Evolutionary conservation across 352 stramenopile genomes (phyloP), one percentile per base, ranked within the genome.

Genomic region (Globisporangium emineosum): DNA sequence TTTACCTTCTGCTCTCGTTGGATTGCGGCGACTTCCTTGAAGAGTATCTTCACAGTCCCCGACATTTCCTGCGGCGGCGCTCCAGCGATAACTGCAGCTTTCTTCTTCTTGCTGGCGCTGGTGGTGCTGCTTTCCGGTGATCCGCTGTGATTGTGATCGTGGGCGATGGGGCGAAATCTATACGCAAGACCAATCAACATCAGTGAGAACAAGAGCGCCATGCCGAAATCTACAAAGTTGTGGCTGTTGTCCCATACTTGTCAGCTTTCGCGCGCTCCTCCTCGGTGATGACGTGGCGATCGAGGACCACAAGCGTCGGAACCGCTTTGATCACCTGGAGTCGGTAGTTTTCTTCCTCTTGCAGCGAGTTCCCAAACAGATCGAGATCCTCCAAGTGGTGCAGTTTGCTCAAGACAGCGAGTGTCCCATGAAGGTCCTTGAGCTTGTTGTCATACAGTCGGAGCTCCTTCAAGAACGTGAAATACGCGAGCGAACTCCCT

Each of bases 281-380:
- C n/a, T 79, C 53, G 0, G 84, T 93, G 66, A 97, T 78, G 30
- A 89, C 74, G 60, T 96, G 86, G 7, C 78, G 76, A 70, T 97
- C 89, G 25, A 97, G 75, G 6, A 90, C 83, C 29, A 85, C 61
- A 3, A 97, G 65, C 23, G 86, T 88, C 4, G 89, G 89, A 29
- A 96, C 73, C 0, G 78, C 71, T 35, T 81, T 69, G 37, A 97
- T 89, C 7, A 96, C 82, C 45, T 90, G 79, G 5, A 97, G 72
- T 0, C 89, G 86, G 35, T 97, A 97, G 45, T 88, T 91, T 37
- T 90, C 86, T 71, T 97, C 85, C 55, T 93, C 82, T 0, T 79
- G 74, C 5, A 96, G 53, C 9, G 88, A 83, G 51, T 97, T 96
- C 17, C 70, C 83, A 59, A 91, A 93, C 29, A 97, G 65, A 65